Conservation (phyloP, 345 rosid genomes). For the Ricinus communis region DNA sequence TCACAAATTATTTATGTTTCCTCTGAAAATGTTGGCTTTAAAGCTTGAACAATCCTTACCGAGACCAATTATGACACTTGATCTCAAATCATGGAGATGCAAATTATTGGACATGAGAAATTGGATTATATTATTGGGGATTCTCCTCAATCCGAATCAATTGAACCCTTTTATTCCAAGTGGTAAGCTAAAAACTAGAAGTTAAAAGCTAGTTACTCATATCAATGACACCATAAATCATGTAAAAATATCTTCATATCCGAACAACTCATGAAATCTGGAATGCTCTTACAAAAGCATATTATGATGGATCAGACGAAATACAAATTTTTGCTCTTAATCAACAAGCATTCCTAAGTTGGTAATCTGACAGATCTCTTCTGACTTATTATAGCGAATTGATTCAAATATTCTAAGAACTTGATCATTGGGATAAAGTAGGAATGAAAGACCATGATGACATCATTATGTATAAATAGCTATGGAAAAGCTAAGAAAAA, state of each 20-base stretch:
- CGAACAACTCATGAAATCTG: neutral
- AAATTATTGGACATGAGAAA: neutral
- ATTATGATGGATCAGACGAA: constrained; percentile 11
- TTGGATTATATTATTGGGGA: neutral
- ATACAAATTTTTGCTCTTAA: too few species aligned
- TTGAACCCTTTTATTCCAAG: neutral
- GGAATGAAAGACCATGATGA: too few species aligned
- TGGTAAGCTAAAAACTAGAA: constrained; percentile 5
- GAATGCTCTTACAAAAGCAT: neutral
- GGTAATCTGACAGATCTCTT: too few species aligned
- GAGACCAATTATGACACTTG: too few species aligned
- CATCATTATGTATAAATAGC: too few species aligned
- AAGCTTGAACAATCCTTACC: too few species aligned
- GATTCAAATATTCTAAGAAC: too few species aligned
- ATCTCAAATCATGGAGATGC: constrained; percentile 5
- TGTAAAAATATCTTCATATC: neutral
- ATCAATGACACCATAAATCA: neutral
- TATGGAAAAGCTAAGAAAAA: too few species aligned
- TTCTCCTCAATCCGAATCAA: neutral
- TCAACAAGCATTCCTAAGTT: too few species aligned
- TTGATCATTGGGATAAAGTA: too few species aligned
- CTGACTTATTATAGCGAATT: too few species aligned
- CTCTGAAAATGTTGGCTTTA: neutral
- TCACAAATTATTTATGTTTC: constrained; percentile 11
- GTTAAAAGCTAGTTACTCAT: neutral